Evolutionary conservation across 2,329 filamentous ascomycete genomes (phyloP).

Genomic region (Mycosphaerella sp.): DNA sequence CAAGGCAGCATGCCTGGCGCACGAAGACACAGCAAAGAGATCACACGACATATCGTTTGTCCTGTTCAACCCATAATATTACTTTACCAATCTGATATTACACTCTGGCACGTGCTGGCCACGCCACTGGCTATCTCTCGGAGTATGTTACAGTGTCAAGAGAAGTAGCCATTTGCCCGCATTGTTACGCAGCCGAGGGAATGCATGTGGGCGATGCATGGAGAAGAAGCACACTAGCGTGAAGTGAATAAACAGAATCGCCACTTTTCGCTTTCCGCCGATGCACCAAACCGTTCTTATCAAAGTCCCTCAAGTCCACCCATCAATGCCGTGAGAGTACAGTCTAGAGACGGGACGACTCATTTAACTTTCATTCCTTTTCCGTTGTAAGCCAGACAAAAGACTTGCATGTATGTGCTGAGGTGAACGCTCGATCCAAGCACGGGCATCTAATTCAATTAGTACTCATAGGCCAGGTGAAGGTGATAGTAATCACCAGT

Average conservation of each 20-base stretch:
- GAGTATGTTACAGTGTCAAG: conserved; percentile 8
- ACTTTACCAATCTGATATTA: conserved; percentile 9
- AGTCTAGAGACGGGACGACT: conserved; percentile 2
- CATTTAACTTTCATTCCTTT: not conserved
- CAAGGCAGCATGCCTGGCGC: too few relatives aligned
- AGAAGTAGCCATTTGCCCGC: not conserved
- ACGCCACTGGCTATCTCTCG: conserved; percentile 2
- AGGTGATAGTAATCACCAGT: conserved; percentile 28
- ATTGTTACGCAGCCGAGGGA: conserved; percentile 3
- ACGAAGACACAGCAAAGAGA: not conserved
- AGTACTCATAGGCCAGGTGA: conserved; percentile 18
- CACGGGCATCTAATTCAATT: conserved; percentile 10
- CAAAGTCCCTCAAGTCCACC: conserved; percentile 1
- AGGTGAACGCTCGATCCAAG: conserved; percentile 9
- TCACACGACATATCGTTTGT: not conserved
- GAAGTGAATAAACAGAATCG: not conserved
- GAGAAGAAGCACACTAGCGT: not conserved
- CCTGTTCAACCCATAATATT: conserved; percentile 7
- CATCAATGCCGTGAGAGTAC: conserved; percentile 10
- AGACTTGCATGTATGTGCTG: conserved; percentile 10
- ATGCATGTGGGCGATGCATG: not conserved
- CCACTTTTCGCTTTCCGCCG: conserved; percentile 6
- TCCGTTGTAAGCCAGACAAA: not conserved
- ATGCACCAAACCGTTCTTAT: not conserved
- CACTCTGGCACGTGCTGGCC: not conserved